Base-by-base conservation (phyloP, 2,329 filamentous ascomycete species). In the Trichoderma sp. region DNA sequence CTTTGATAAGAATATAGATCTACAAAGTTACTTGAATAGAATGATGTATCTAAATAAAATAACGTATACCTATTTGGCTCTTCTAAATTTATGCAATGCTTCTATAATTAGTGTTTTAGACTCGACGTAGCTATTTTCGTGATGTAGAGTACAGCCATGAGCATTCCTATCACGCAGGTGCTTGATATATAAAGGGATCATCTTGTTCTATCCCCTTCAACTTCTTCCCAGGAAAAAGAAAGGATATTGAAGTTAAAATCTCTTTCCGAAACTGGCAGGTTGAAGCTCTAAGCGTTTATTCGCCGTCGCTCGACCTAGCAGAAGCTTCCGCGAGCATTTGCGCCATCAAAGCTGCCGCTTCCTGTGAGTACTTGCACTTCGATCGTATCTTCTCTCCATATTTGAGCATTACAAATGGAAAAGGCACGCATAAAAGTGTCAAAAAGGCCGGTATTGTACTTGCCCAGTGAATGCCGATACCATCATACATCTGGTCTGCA, bases 401-500 rank as follows among this genome's bases (percentile, higher is more conserved):
- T 4, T 37, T 63, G 33, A 63, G 47, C 61, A 63, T 55, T 24
- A 63, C 47, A 29, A 63, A 63, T 4, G 61, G 61, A 16, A 63
- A 63, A 2, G 61, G 61, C 31, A 63, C 29, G 8, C 61, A 63
- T n/a, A 31, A 10, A 21, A 63, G 31, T 8, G 31, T 63, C 2
- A 55, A 40, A 11, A 63, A 37, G 7, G 13, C 61, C 27, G 47
- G 47, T 63, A 63, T 63, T 40, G 61, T 29, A 13, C 47, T 55
- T 27, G 61, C 31, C 47, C 47, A 63, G 14, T 55, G 47, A 10
- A 55, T 63, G 8, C 47, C 47, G 5, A 63, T 35, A 10, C 40
- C 40, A 5, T 21, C 16, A 21, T 63, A 55, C 61, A 55, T 55
- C 14, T 63, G 47, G 21, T 53, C 33, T n/a, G 60, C 37, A 16